Percentiles rank a stretch among this genome's conserved stretches.
These are phyloP conservation scores for Pisolithus microcarpus DNA, from an alignment of 768 basidiomycete species.

Conservation along the genomic window DNA sequence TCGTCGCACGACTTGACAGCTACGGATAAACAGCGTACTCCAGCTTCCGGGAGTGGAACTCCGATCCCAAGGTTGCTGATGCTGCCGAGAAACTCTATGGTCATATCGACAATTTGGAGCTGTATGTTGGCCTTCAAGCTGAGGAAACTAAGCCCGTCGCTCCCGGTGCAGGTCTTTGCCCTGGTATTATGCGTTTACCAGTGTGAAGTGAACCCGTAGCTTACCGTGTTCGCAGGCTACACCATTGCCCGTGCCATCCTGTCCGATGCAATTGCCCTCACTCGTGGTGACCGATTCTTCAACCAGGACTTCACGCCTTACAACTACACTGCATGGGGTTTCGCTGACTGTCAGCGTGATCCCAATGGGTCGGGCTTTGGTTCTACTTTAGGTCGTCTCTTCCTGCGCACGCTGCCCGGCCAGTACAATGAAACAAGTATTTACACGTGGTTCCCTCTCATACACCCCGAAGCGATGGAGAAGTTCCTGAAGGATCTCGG, in stretches of 20 bases:
- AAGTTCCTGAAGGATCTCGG: conserved; percentile 49
- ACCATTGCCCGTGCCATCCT: conserved; percentile 83
- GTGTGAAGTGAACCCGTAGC: neutral
- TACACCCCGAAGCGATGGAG: conserved; percentile 70
- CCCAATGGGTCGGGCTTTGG: conserved; percentile 67
- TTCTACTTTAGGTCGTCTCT: conserved; percentile 57
- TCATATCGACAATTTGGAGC: conserved; percentile 66
- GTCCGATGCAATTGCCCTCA: conserved; percentile 79
- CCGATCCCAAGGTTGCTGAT: conserved; percentile 55
- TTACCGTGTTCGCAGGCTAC: conserved; percentile 42
- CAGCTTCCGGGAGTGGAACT: conserved; percentile 78
- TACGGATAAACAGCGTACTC: conserved; percentile 43
- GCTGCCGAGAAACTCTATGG: conserved; percentile 76
- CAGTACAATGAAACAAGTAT: conserved; percentile 62
- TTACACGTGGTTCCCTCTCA: conserved; percentile 85
- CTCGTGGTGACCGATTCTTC: conserved; percentile 77
- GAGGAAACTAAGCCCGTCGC: conserved; percentile 69
- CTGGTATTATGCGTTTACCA: conserved; percentile 37
- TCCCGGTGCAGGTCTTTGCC: conserved; percentile 79
- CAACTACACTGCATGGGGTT: conserved; percentile 82
- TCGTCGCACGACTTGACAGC: neutral
- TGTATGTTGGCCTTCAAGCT: conserved; percentile 77
- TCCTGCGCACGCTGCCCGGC: conserved; percentile 67
- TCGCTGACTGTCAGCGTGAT: conserved; percentile 74
- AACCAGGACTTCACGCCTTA: conserved; percentile 75